Conservation (phyloP, 345 rosid species). For the Melastoma malabathricum region DNA sequence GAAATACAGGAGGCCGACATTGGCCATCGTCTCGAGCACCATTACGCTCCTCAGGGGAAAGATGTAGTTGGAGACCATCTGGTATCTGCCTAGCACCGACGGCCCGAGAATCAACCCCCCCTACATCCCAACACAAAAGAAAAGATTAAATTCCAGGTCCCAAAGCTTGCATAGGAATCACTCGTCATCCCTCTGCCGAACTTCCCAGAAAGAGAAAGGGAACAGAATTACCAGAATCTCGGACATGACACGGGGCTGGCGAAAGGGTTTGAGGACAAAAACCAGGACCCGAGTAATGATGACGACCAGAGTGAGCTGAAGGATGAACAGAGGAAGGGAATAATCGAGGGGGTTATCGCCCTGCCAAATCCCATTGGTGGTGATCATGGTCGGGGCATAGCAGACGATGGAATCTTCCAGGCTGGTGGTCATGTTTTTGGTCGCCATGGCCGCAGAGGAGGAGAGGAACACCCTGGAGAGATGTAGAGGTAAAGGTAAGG, state of each 20-base stretch:
- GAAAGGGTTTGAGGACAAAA: conserved; percentile 61
- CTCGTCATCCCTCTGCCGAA: conserved; percentile 6
- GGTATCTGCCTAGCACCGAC: conserved; percentile 47
- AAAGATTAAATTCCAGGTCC: not conserved
- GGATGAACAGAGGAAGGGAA: conserved; percentile 81
- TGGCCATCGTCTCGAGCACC: conserved; percentile 98
- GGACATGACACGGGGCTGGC: conserved; percentile 83
- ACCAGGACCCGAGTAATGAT: conserved; percentile 56
- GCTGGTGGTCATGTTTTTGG: conserved; percentile 1
- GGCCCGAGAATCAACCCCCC: conserved; percentile 85
- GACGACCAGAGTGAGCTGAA: conserved; percentile 69
- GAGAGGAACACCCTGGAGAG: too few species aligned
- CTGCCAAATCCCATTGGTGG: conserved; percentile 94
- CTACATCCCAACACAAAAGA: conserved; percentile 16
- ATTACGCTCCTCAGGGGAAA: conserved; percentile 83
- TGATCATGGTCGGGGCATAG: conserved; percentile 81
- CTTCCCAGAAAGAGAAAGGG: not conserved
- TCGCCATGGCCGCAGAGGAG: not conserved
- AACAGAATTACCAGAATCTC: conserved; percentile 49
- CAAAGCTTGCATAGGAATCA: too few species aligned
- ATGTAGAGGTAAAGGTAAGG: too few species aligned
- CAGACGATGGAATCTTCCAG: conserved; percentile 45
- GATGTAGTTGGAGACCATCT: conserved; percentile 22
- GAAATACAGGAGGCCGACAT: conserved; percentile 77
- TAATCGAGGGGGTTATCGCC: conserved; percentile 92